phyloP scores from a whole-genome alignment of 441 rosid species.

The Metrosideros polymorpha region DNA sequence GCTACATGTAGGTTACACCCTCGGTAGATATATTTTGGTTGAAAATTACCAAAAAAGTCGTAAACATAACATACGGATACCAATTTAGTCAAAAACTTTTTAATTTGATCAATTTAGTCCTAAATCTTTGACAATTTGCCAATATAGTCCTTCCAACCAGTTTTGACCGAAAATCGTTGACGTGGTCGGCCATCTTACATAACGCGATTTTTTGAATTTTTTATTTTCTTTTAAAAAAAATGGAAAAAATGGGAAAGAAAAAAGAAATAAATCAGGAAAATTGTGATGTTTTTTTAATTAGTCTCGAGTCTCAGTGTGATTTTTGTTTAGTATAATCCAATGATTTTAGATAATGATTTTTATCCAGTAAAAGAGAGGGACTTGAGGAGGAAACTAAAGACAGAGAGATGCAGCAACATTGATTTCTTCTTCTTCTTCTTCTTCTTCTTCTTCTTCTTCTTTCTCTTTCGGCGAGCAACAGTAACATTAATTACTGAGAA shows the following conservation, averaged over 20 bases:
- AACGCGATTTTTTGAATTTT: rapidly evolving
- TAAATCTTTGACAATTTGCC: neutral
- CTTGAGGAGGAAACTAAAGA: neutral
- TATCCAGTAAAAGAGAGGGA: neutral
- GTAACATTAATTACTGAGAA: neutral
- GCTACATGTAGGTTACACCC: neutral
- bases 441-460: neutral
- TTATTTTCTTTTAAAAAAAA: too few species aligned
- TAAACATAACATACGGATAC: rapidly evolving
- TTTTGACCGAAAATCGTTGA: rapidly evolving
- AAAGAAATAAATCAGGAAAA: neutral
- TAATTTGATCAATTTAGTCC: rapidly evolving
- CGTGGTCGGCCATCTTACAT: rapidly evolving
- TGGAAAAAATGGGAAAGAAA: neutral
- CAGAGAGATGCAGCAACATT: neutral
- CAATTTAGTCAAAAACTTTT: neutral
- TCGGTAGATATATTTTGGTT: neutral
- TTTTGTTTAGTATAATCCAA: neutral
- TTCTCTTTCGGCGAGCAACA: neutral
- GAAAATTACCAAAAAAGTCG: neutral
- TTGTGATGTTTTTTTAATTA: neutral
- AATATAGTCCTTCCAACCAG: rapidly evolving
- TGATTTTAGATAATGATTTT: neutral
- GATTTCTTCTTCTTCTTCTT: neutral
- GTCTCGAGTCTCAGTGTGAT: neutral